phyloP scores from a whole-genome alignment of 352 stramenopile species.

The Globisporangium orthogonon region DNA sequence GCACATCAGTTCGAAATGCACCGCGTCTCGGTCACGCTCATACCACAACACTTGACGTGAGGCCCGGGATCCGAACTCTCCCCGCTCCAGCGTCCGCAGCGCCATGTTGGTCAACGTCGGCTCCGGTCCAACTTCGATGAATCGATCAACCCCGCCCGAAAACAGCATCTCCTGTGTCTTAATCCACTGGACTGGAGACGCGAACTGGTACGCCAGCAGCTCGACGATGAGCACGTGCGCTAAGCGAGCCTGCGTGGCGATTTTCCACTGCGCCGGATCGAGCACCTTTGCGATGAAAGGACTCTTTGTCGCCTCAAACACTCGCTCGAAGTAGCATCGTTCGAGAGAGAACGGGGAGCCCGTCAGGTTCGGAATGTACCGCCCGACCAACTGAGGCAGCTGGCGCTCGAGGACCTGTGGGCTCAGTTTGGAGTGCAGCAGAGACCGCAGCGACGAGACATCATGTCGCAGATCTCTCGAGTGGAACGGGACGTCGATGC shows the following conservation, averaged over 20 bases:
- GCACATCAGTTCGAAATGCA: constrained; percentile 74
- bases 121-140: constrained; percentile 81
- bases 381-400: constrained; percentile 57
- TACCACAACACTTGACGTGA: constrained; percentile 77
- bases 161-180: constrained; percentile 82
- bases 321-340: constrained; percentile 68
- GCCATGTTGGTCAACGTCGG: constrained; percentile 85
- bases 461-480: constrained; percentile 75
- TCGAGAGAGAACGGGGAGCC: constrained; percentile 74
- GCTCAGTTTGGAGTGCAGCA: constrained; percentile 70
- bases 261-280: constrained; percentile 52
- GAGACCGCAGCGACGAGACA: constrained; percentile 70
- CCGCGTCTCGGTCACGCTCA: constrained; percentile 69
- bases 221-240: constrained; percentile 78
- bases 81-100: constrained; percentile 60
- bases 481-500: constrained; percentile 90
- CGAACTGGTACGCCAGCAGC: constrained; percentile 86
- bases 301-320: constrained; percentile 9
- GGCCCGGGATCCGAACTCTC: constrained; percentile 39
- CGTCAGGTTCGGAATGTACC: constrained; percentile 86
- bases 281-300: not conserved
- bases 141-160: constrained; percentile 39
- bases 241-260: constrained; percentile 60
- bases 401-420: constrained; percentile 58
- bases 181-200: constrained; percentile 87